Percentiles rank a stretch among this genome's conserved stretches.
phyloP scores from a whole-genome alignment of 768 basidiomycete genomes.

The Omphalotus guepiniiformis region DNA sequence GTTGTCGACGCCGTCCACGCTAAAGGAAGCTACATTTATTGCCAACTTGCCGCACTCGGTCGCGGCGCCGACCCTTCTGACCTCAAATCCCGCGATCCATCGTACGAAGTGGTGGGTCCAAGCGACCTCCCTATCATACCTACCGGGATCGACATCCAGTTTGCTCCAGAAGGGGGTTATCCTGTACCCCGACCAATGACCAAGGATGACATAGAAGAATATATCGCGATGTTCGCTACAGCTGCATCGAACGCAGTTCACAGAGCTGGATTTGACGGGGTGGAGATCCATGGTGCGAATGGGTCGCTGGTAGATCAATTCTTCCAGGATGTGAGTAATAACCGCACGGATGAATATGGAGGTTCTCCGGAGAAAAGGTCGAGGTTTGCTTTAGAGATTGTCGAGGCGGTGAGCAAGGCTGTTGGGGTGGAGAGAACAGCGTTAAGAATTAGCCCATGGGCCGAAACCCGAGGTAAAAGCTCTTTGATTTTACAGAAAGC shows the following conservation, averaged over 20 bases:
- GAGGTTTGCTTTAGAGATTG: conserved; percentile 40
- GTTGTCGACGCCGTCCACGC: conserved; percentile 49
- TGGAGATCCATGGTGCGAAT: conserved; percentile 37
- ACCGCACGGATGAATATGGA: conserved; percentile 48
- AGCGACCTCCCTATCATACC: conserved; percentile 13
- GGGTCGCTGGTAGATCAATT: conserved; percentile 40
- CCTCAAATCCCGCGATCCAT: conserved; percentile 14
- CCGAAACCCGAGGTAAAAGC: conserved; percentile 19
- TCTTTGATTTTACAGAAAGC: conserved; percentile 15
- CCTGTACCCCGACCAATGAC: conserved; percentile 29
- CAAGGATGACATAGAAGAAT: conserved; percentile 33
- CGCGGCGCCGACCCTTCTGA: conserved; percentile 21
- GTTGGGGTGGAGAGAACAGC: conserved; percentile 40
- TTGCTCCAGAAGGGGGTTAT: background rate
- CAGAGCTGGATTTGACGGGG: conserved; percentile 51
- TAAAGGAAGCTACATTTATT: conserved; percentile 40
- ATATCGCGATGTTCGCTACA: conserved; percentile 31
- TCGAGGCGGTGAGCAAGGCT: conserved; percentile 33
- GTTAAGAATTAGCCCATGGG: conserved; percentile 42
- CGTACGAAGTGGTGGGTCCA: conserved; percentile 20
- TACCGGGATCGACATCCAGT: conserved; percentile 12
- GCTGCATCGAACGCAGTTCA: conserved; percentile 38
- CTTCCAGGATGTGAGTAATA: conserved; percentile 35
- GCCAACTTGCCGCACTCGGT: conserved; percentile 45
- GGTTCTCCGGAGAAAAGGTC: conserved; percentile 45